These are phyloP conservation scores for Lentinula novae-zelandiae DNA, from an alignment of 1,284 basidiomycete species.

Conservation along the genomic window DNA sequence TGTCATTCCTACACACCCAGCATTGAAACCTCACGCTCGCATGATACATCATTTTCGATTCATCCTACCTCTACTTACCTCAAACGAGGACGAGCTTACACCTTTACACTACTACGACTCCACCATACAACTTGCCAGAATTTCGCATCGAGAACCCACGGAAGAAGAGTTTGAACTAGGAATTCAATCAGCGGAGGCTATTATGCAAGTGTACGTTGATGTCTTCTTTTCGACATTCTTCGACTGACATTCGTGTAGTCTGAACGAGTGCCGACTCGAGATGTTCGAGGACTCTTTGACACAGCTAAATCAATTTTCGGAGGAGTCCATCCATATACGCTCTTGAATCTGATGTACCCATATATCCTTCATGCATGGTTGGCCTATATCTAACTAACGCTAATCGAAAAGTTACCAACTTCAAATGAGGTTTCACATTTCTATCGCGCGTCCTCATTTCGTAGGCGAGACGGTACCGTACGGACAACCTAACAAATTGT, in stretches of 20 bases:
- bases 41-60: conserved; percentile 74
- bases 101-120: conserved; percentile 72
- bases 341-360: background rate
- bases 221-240: background rate
- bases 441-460: no score
- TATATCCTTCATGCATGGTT: background rate
- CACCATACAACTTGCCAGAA: conserved; percentile 72
- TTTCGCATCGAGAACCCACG: conserved; percentile 58
- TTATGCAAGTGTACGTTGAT: conserved; percentile 46
- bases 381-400: background rate
- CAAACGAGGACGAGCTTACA: conserved; percentile 59
- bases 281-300: conserved; percentile 54
- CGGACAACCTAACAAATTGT: no score
- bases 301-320: conserved; percentile 26
- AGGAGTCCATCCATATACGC: background rate
- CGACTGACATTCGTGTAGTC: conserved; percentile 29
- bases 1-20: conserved; percentile 61
- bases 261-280: conserved; percentile 58
- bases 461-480: no score
- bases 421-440: no score
- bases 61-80: conserved; percentile 61
- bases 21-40: conserved; percentile 59
- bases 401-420: background rate
- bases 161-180: conserved; percentile 70
- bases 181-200: conserved; percentile 59